phyloP scores from a whole-genome alignment of 2,329 filamentous ascomycete genomes.

The Penicillium sp. region DNA sequence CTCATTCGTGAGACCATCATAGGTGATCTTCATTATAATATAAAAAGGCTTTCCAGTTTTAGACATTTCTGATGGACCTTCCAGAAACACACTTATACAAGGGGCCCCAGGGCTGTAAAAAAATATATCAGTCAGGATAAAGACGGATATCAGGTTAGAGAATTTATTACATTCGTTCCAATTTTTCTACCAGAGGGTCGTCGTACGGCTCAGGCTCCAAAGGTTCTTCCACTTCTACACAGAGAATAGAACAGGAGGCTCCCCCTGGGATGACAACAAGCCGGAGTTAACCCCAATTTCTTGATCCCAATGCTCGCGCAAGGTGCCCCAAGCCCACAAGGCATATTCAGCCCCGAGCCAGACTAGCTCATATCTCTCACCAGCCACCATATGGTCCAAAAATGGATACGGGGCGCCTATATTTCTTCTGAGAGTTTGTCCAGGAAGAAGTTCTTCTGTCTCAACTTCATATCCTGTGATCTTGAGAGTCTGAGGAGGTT shows the following conservation, averaged over 20 bases:
- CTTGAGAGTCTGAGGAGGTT: conserved; percentile 1
- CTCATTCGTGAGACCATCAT: not conserved
- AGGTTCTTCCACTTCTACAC: not conserved
- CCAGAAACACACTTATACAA: conserved; percentile 2
- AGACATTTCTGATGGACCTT: conserved; percentile 2
- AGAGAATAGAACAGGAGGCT: not conserved
- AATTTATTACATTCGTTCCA: not conserved
- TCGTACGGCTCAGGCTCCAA: not conserved
- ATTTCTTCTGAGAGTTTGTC: conserved; percentile 2
- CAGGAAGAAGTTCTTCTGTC: conserved; percentile 3
- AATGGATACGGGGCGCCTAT: not conserved
- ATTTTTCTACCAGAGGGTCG: not conserved
- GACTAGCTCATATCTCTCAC: conserved; percentile 10
- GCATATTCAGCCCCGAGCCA: conserved; percentile 11
- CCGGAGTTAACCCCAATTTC: conserved; percentile 5
- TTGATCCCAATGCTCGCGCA: conserved; percentile 7
- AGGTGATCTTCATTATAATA: conserved; percentile 3
- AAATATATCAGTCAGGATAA: not conserved
- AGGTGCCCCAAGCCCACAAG: conserved; percentile 11
- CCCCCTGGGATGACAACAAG: conserved; percentile 3
- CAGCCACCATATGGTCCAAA: conserved; percentile 1
- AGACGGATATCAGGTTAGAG: not conserved
- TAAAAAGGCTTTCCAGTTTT: not conserved
- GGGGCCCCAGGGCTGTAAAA: not conserved
- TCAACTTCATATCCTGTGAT: conserved; percentile 2